These are phyloP conservation scores for Acanthamoeba rhysodes DNA, from an alignment of 208 protist species.

Conservation along the genomic window DNA sequence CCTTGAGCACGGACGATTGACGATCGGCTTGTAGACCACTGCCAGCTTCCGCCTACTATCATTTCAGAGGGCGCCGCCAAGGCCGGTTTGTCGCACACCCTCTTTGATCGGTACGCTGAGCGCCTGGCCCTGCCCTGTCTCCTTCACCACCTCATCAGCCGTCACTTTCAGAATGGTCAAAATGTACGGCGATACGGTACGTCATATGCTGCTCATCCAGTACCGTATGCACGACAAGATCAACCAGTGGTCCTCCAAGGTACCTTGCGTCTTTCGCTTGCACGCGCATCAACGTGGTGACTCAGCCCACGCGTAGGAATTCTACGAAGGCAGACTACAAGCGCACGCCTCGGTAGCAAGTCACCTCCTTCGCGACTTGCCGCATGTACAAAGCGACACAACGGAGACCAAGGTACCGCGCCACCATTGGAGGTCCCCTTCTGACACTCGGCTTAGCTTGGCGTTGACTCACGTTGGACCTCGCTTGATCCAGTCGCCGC, in stretches of 20 bases:
- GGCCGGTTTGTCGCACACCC: slow-evolving; percentile 77
- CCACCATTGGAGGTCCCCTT: not conserved
- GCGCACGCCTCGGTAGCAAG: slow-evolving; percentile 73
- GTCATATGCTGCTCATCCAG: slow-evolving; percentile 79
- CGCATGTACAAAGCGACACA: slow-evolving; percentile 25
- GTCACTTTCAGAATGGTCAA: slow-evolving; percentile 52
- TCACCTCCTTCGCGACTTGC: slow-evolving; percentile 76
- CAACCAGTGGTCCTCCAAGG: slow-evolving; percentile 84
- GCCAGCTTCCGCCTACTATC: slow-evolving; percentile 86
- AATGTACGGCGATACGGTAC: slow-evolving; percentile 74
- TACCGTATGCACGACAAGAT: slow-evolving; percentile 87
- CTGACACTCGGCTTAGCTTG: not conserved
- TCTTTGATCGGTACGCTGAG: slow-evolving; percentile 81
- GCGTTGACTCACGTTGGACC: not conserved
- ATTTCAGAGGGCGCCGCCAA: slow-evolving; percentile 69
- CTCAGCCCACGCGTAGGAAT: not conserved
- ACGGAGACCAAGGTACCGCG: slow-evolving; percentile 20
- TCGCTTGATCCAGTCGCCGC: not conserved
- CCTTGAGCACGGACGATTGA: not conserved
- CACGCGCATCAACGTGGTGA: not conserved
- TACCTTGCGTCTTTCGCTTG: not conserved
- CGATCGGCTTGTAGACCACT: slow-evolving; percentile 73
- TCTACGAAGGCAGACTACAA: slow-evolving; percentile 80
- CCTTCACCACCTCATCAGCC: not conserved
- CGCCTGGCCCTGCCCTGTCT: not conserved